Evolutionary conservation across 305 asterid genomes (phyloP), one percentile per base, ranked within the genome.

Genomic region (Fraxinus greggii): DNA sequence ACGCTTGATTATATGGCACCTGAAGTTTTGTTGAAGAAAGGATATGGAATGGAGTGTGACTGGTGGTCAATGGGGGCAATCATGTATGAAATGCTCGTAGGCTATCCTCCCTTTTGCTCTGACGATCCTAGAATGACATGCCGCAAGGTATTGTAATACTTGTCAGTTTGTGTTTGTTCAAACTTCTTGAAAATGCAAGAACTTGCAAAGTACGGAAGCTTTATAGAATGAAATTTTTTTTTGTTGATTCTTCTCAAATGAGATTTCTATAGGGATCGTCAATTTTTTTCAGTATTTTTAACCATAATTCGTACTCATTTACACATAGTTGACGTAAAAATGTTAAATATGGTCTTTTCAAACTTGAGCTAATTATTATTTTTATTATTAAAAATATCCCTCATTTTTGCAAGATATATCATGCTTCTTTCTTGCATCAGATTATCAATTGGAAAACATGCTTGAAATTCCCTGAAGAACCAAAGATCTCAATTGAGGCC

Each of bases 1-100:
- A 95, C 99, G 65, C 97, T 94, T 51, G 99, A 95, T 86, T 95
- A 95, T 80, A 95, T 95, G 99, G 99, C 99, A 83, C 98, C 99
- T 1, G 99, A 93, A 83, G 95, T 95, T 72, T 89, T 95, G 84
- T 82, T 95, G 87, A 95, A 95, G 87, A 95, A 90, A 85, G 99
- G 99, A 86, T 95, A 95, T 59, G 99, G 98, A 76, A 89, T 95
- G 93, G 99, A 95, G 90, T 95, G 99, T 74, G 99, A 95, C 77
- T 95, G 98, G 99, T 95, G 99, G 99, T 94, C 98, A 24, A 79
- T 95, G 81, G 99, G 99, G 33, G 98, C 98, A 28, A 95, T 95
- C 78, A 84, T 95, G 92, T 95, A 88, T 5, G 98, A 95, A 88
- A 95, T 95, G 99, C 95, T 95, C 82, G 79, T 92, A 17, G 99